Base-by-base conservation (phyloP, 78 protist species). In the Speleostelium caveatum region DNA sequence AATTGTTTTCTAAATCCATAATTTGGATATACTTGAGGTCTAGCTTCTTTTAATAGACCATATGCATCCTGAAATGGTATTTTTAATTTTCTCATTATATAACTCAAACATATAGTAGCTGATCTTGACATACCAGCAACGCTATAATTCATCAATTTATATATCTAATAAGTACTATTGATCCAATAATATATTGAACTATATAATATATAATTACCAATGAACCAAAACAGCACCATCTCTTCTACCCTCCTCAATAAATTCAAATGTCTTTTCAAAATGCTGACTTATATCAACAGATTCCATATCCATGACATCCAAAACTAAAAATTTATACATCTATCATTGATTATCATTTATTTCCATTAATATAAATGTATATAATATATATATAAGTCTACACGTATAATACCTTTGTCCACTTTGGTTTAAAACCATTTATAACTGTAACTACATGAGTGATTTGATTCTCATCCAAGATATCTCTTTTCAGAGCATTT, bases 81-180 rank as follows among this genome's bases (percentile, higher is more conserved):
- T 1, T 63, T 65, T 33, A 63, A 35, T 22, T 74, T 72, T 51
- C 56, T 73, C 90, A 93, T 93, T 36, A 75, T 51, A 73, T 93
- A 93, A 3, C 94, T 94, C 0, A 93, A 79, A 67, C 73, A 61
- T 17, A 91, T 32, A 39, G 87, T 55, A 1, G 94, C 75, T 30
- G 91, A 79, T 22, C 96, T 45, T 53, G 96, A 93, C 39, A 93
- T 78, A 33, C 96, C 96, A 17, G 93, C 94, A 53, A 78, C 58
- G 59, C n/a, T n/a, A n/a, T n/a, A n/a, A n/a, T n/a, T n/a, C n/a
- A n/a, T n/a, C n/a, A n/a, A n/a, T n/a, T n/a, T n/a, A n/a, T n/a
- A n/a, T n/a, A n/a, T n/a, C n/a, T n/a, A n/a, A n/a, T n/a, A n/a
- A n/a, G n/a, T n/a, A n/a, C n/a, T n/a, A n/a, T n/a, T n/a, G n/a